Evolutionary conservation across 768 basidiomycete genomes (phyloP).

Genomic region (Cystobasidium tubakii): DNA sequence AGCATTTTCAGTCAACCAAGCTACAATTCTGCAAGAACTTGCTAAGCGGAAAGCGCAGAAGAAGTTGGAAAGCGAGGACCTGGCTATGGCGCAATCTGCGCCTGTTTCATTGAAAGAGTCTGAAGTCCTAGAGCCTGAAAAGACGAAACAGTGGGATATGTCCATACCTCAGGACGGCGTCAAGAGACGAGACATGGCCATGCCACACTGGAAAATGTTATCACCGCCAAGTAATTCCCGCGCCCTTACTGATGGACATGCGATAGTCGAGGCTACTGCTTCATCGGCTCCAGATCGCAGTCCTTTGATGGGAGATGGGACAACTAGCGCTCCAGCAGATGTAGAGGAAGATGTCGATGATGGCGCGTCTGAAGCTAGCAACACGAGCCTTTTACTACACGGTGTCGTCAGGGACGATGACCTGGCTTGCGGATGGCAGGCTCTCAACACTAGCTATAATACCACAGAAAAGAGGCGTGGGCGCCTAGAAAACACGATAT

Average conservation of each 20-base stretch:
- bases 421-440: background rate
- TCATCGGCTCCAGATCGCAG: background rate
- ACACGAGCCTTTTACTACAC: background rate
- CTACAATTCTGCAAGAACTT: slow-evolving; percentile 19
- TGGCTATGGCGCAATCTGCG: background rate
- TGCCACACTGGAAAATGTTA: background rate
- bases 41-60: background rate
- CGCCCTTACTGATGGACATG: background rate
- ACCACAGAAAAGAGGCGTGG: background rate
- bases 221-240: background rate
- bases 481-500: background rate
- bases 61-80: background rate
- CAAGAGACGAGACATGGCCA: background rate
- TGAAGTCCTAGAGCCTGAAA: background rate
- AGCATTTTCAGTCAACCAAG: background rate
- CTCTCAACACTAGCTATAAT: background rate
- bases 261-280: too few species aligned
- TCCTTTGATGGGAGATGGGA: background rate
- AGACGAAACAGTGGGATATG: background rate
- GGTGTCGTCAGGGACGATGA: background rate
- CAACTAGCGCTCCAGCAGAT: slow-evolving; percentile 1
- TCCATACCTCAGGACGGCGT: background rate
- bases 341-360: background rate
- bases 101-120: background rate
- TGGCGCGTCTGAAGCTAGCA: background rate